These are phyloP conservation scores for Penicillium digitatum DNA, from an alignment of 2,329 filamentous ascomycete species.

Conservation along the genomic window DNA sequence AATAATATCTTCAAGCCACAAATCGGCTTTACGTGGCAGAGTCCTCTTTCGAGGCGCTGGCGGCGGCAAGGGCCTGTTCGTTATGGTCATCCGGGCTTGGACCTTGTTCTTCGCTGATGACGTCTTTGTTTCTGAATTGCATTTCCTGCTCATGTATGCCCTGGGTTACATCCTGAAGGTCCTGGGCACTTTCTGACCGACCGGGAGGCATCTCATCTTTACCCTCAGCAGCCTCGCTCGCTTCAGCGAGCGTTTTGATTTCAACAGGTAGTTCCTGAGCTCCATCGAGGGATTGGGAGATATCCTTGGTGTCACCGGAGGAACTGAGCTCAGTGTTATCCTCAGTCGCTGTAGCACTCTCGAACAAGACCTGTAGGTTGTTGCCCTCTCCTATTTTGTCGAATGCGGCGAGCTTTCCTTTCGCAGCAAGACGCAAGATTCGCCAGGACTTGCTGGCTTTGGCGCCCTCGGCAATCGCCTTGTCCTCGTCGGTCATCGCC, in stretches of 20 bases:
- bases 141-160: not conserved
- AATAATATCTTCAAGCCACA: conserved; percentile 5
- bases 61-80: conserved; percentile 6
- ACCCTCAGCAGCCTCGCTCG: not conserved
- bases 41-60: conserved; percentile 14
- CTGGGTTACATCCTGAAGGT: not conserved
- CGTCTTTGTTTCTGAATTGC: conserved; percentile 5
- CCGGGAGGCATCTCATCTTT: not conserved
- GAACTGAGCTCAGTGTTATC: not conserved
- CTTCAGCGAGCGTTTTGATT: not conserved
- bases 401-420: conserved; percentile 69
- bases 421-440: conserved; percentile 74
- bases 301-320: conserved; percentile 13
- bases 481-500: conserved; percentile 62
- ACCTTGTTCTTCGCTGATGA: conserved; percentile 9
- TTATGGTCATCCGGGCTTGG: not conserved
- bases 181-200: not conserved
- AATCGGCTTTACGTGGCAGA: conserved; percentile 12
- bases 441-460: conserved; percentile 91
- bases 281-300: conserved; percentile 1
- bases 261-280: not conserved
- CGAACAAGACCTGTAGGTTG: conserved; percentile 56
- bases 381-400: conserved; percentile 84
- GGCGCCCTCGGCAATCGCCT: conserved; percentile 57
- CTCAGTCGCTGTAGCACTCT: conserved; percentile 20